Evolutionary conservation across 2,329 filamentous ascomycete species (phyloP).

Genomic region (Ceratocystis cubensis): DNA sequence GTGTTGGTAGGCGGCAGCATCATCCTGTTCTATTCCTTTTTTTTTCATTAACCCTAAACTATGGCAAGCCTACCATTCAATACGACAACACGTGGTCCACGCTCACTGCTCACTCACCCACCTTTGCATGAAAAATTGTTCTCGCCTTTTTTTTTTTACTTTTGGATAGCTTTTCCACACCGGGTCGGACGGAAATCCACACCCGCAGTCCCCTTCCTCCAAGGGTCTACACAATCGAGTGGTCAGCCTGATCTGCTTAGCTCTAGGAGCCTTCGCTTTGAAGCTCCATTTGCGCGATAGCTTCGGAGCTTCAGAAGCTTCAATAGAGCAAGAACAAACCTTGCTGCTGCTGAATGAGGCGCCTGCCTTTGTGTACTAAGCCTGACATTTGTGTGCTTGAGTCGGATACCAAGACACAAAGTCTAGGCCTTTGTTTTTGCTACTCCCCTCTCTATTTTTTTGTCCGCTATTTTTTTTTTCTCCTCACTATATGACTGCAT

Average conservation of each 20-base stretch:
- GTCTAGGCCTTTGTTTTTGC: neutral
- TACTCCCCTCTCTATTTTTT: neutral
- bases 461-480: neutral
- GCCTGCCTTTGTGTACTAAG: neutral
- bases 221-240: neutral
- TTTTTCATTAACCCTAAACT: neutral
- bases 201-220: slow-evolving; percentile 7
- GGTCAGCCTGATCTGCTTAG: slow-evolving; percentile 7
- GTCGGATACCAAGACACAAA: neutral
- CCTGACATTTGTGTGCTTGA: neutral
- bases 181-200: slow-evolving; percentile 23
- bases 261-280: neutral
- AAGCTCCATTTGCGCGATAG: slow-evolving; percentile 1
- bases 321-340: neutral
- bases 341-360: neutral
- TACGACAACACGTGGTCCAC: neutral
- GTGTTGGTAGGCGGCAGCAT: neutral
- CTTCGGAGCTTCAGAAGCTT: slow-evolving; percentile 12
- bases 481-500: neutral
- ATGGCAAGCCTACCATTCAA: neutral
- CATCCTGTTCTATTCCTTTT: neutral
- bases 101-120: neutral
- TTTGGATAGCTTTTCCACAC: slow-evolving; percentile 19
- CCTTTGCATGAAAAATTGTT: neutral
- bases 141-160: neutral